These are phyloP conservation scores for Cicer chorassanicum DNA, from an alignment of 306 rosid species.

Conservation along the genomic window DNA sequence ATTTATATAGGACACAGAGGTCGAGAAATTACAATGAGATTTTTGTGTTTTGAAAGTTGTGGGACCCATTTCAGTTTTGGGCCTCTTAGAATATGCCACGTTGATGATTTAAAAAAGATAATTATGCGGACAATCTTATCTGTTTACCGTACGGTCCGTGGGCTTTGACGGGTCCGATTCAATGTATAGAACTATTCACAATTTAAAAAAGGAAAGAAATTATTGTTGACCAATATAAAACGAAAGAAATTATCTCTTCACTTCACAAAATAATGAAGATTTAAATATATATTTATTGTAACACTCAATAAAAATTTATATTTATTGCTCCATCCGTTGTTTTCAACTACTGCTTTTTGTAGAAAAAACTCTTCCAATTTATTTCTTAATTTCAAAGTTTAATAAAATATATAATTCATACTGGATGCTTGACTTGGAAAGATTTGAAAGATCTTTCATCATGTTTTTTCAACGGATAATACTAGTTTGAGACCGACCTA, in stretches of 20 bases:
- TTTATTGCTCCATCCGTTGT: no score
- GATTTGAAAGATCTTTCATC: no score
- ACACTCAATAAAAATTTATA: no score
- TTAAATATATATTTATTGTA: background rate
- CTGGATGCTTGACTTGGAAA: no score
- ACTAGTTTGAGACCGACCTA: no score
- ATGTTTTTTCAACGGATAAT: no score
- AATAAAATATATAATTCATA: no score
- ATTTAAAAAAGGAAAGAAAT: background rate
- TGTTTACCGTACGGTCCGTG: slow-evolving; percentile 49
- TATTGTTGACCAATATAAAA: background rate
- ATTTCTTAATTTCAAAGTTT: no score
- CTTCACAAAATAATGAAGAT: background rate
- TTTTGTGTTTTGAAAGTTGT: slow-evolving; percentile 43
- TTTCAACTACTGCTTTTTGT: no score
- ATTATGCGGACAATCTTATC: slow-evolving; percentile 78
- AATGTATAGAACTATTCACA: slow-evolving; percentile 40
- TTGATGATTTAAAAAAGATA: slow-evolving; percentile 19
- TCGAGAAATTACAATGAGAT: slow-evolving; percentile 53
- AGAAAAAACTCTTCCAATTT: no score
- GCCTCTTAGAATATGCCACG: slow-evolving; percentile 54
- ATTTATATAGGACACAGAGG: slow-evolving; percentile 48
- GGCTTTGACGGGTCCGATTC: slow-evolving; percentile 48
- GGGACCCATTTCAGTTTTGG: slow-evolving; percentile 47
- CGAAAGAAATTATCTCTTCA: background rate